Base-by-base conservation (phyloP, 139 green algal genomes). In the Chlorella sp. region DNA sequence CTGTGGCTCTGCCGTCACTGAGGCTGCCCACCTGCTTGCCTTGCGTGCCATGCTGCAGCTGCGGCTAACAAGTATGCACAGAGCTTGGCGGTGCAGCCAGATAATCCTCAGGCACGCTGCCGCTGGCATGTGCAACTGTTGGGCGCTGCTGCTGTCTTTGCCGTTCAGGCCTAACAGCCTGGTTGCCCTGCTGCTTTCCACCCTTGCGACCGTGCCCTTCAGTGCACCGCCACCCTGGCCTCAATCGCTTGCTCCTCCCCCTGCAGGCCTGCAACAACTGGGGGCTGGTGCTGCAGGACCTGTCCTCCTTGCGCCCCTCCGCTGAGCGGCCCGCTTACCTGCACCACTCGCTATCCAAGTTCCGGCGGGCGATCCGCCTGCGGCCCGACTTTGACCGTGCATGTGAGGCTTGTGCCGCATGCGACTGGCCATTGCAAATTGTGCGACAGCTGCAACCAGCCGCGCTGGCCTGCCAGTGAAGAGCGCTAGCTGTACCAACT, bases 231-330 rank as follows among this genome's bases (percentile, higher is more conserved):
- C n/a, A n/a, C n/a, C n/a, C n/a, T n/a, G n/a, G n/a, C n/a, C n/a
- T n/a, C n/a, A n/a, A n/a, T n/a, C n/a, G n/a, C n/a, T n/a, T 21
- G 12, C 13, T 60, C 51, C 51, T 21, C 51, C 13, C 15, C 13
- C 51, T 11, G 51, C 51, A 78, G 70, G 70, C 70, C 70, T 78
- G 70, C 70, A 78, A 78, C 70, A 78, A 78, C 70, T 78, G 39
- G 94, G 94, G 94, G 18, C 88, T 97, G 73, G 94, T 96, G 78
- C 83, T 97, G 73, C 93, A 96, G 89, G 94, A 95, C 85, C 72
- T 91, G 69, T 75, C 83, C 0, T 70, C 39, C 6, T 73, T 91
- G 73, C 84, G 78, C 41, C 74, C 88, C 0, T 71, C 78, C 28
- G 26, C 39, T 15, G 81, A 71, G 69, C 82, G 91, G 0, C 36